A percentile compares a stretch with the other conserved stretches of the same genome.
phyloP scores from a whole-genome alignment of 306 rosid genomes.

The Ammopiptanthus mongolicus region DNA sequence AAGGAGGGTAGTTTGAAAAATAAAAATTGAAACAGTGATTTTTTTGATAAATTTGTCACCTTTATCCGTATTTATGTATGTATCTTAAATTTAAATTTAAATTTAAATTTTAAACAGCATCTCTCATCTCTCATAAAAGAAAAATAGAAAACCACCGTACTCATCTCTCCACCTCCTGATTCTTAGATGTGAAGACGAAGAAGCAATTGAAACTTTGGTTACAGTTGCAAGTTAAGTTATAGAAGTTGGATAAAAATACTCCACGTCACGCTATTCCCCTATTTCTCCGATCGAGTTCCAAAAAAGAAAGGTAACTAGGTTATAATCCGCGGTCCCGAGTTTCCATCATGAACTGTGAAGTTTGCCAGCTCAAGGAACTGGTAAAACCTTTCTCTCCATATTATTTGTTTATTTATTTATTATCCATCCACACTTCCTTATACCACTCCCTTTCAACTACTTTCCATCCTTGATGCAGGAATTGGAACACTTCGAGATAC shows the following conservation, averaged over 20 bases:
- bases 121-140: too few relatives aligned
- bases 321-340: neutral
- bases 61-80: too few relatives aligned
- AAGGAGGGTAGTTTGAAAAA: too few relatives aligned
- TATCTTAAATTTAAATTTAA: too few relatives aligned
- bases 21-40: too few relatives aligned
- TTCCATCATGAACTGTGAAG: conserved; percentile 80
- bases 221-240: neutral
- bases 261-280: neutral
- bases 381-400: conserved; percentile 27
- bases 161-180: too few relatives aligned
- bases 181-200: neutral
- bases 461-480: conserved; percentile 39
- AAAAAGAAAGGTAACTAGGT: conserved; percentile 14
- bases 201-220: neutral
- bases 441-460: neutral
- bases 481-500: conserved; percentile 85
- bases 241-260: neutral
- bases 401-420: neutral
- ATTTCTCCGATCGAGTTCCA: neutral
- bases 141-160: too few relatives aligned
- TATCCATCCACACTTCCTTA: neutral
- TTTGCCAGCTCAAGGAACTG: conserved; percentile 89
- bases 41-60: too few relatives aligned
- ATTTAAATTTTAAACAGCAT: too few relatives aligned